Evolutionary conservation across 306 rosid species (phyloP), one percentile per base, ranked within the genome.

Genomic region (Fragaria ananassa): DNA sequence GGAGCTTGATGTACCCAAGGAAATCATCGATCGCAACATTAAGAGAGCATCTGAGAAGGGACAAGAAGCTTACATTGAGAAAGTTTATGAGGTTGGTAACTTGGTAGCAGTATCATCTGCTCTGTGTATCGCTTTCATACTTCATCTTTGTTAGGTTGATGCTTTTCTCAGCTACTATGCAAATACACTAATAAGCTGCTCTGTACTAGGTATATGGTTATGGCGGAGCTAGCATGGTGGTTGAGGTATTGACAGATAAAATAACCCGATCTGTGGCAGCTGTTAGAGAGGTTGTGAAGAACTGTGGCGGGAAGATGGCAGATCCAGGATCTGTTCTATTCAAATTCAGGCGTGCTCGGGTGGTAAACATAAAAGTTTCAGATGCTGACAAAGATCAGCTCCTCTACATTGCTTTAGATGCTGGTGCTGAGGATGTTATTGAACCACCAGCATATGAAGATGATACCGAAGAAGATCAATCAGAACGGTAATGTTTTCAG

Each of bases 251-350:
- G 74, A 92, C 98, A 25, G 98, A 95, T 82, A 89, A 92, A 79
- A 78, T 90, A 81, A 83, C 86, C 69, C 92, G 97, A 49, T 92
- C 97, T 19, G 91, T 95, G 85, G 93, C 96, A 65, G 83, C 84
- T 42, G 84, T 92, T 50, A 90, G 97, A 78, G 97, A 95, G 74
- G 95, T 95, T 73, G 76, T 92, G 85, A 90, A 72, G 85, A 91
- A 95, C 80, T 89, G 74, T 70, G 98, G 97, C n/a, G 98, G 96
- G 31, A 92, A 95, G 87, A 92, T 94, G 98, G 97, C 97, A 21
- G 97, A 94, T 85, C 83, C 96, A 70, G 95, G 98, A 25, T 94
- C 96, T 54, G 96, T 94, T 34, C 72, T 79, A 78, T 94, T 94
- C 81, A 95, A 95, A 81, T 92, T 94, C 85, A 86, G 81, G 84